phyloP scores from a whole-genome alignment of 2,329 filamentous ascomycete genomes.

The Lojkania enalia region DNA sequence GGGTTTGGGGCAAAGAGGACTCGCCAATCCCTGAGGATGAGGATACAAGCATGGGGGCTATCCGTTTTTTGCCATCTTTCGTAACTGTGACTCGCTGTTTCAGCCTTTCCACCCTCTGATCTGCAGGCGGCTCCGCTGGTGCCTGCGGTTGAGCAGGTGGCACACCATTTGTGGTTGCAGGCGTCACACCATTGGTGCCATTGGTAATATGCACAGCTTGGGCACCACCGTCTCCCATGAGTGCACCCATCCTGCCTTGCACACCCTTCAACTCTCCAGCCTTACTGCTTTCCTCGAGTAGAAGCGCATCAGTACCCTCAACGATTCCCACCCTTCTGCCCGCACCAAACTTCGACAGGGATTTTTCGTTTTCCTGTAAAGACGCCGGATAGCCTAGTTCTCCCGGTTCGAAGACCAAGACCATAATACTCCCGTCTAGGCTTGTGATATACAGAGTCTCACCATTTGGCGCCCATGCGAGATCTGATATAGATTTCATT shows the following conservation, averaged over 20 bases:
- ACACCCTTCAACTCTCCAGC: conserved; percentile 86
- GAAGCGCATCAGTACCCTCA: conserved; percentile 86
- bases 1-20: conserved; percentile 85
- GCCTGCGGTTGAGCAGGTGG: conserved; percentile 43
- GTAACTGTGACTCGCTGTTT: conserved; percentile 93
- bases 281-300: conserved; percentile 89
- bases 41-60: conserved; percentile 82
- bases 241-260: conserved; percentile 94
- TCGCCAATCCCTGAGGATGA: conserved; percentile 85
- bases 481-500: conserved; percentile 88
- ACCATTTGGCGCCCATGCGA: conserved; percentile 92
- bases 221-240: conserved; percentile 79
- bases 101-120: conserved; percentile 67
- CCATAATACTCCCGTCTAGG: conserved; percentile 85
- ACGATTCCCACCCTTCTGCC: conserved; percentile 88
- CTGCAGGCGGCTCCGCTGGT: conserved; percentile 42
- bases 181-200: conserved; percentile 54
- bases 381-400: conserved; percentile 89
- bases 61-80: conserved; percentile 95
- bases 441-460: conserved; percentile 84
- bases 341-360: conserved; percentile 87
- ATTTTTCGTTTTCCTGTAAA: conserved; percentile 87
- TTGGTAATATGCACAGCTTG: conserved; percentile 58
- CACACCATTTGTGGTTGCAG: conserved; percentile 51
- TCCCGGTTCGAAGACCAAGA: conserved; percentile 77